Evolutionary conservation across 148 eudicot species (phyloP), one percentile per base, ranked within the genome.

Genomic region (Tetragonia tetragonoides): DNA sequence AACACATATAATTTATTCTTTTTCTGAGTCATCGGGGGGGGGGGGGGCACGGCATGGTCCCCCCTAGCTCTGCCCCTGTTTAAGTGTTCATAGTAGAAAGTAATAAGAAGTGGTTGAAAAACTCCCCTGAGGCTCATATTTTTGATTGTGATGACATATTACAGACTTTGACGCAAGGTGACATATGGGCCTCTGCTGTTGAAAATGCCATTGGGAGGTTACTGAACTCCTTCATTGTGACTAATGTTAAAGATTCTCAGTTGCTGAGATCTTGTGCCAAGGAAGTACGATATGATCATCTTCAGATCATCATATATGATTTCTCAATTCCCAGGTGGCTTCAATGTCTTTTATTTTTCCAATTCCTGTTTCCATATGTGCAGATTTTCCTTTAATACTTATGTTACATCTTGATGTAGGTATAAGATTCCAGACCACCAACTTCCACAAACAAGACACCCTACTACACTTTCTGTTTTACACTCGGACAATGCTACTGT

Each of bases 191-290:
- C 56, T 49, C 68, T 81, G 99, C 99, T 75, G 90, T 91, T 80
- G 99, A 95, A 86, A 82, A 70, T 90, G 99, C 97, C 44, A 60
- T 95, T 47, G 97, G 99, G 72, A 89, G 66, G 81, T 10, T 91
- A 68, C 87, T 95, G 64, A 88, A 95, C 87, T 90, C 93, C 60
- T 95, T 95, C 84, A 91, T 95, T 75, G 99, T 95, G 81, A 93
- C 96, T 34, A 90, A 92, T 80, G 91, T 93, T 80, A 87, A 80
- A 79, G 97, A 95, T 86, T 85, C 85, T 62, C 91, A 86, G 76
- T 47, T 82, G 82, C 81, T 95, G 77, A 89, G 89, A 86, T 81
- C 81, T 81, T 93, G 97, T 79, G 97, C 94, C 5, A 87, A 78
- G 81, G 94, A 90, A 78, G 97, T 86, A 46, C 83, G 77, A 70